Conservation (phyloP, 768 basidiomycete species). For the Chiua virens region DNA sequence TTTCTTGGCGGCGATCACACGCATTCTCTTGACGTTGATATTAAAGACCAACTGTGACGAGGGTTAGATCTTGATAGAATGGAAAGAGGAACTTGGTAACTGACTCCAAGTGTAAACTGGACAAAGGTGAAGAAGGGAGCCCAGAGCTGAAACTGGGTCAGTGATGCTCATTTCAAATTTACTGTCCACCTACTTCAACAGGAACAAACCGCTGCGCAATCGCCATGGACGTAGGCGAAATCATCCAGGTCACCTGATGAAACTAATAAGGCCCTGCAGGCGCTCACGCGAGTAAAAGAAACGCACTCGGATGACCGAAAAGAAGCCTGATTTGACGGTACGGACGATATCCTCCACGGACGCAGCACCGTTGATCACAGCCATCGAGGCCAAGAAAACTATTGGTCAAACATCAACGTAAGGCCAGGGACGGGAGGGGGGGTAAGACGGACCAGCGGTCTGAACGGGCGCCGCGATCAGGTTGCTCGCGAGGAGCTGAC, state of each 20-base stretch:
- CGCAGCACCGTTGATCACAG: constrained; percentile 79
- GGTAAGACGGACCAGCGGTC: constrained; percentile 50
- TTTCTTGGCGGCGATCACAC: constrained; percentile 53
- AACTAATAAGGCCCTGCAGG: constrained; percentile 1
- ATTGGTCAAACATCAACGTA: background rate
- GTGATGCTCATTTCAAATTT: background rate
- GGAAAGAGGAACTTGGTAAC: constrained; percentile 23
- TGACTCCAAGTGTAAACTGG: constrained; percentile 73
- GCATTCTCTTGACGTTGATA: constrained; percentile 64
- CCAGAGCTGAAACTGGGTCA: constrained; percentile 59
- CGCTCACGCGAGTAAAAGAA: background rate
- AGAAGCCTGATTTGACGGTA: constrained; percentile 72
- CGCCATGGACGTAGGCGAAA: constrained; percentile 70
- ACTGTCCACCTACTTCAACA: constrained; percentile 52
- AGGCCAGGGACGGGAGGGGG: background rate
- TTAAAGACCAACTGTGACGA: constrained; percentile 66
- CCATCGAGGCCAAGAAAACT: constrained; percentile 80
- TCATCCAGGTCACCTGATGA: constrained; percentile 72
- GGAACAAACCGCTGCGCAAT: constrained; percentile 82
- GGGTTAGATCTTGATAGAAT: background rate
- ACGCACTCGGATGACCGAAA: constrained; percentile 68
- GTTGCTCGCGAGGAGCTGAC: constrained; percentile 75
- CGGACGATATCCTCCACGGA: constrained; percentile 61
- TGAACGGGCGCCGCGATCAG: constrained; percentile 77
- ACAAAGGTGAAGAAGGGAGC: constrained; percentile 84